These are phyloP conservation scores for Kokia cookei DNA, from an alignment of 441 rosid genomes.

Conservation along the genomic window DNA sequence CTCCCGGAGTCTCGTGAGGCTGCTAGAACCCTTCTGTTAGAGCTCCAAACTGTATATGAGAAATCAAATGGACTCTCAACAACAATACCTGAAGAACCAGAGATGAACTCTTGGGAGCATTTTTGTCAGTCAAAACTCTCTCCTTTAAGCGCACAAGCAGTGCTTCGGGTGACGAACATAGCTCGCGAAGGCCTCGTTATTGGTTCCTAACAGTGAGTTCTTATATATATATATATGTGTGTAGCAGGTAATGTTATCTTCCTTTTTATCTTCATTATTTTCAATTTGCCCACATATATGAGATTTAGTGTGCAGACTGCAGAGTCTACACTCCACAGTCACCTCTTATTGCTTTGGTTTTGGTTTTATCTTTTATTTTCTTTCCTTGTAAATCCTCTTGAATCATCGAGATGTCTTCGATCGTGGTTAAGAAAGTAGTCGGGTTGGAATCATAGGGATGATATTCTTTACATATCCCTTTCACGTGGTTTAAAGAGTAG, in stretches of 20 bases:
- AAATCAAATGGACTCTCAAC: slow-evolving; percentile 35
- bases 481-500: not conserved
- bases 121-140: slow-evolving; percentile 82
- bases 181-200: slow-evolving; percentile 51
- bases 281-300: slow-evolving; percentile 9
- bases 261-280: not conserved
- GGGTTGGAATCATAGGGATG: slow-evolving; percentile 15
- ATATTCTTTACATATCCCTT: slow-evolving; percentile 15
- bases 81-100: slow-evolving; percentile 36
- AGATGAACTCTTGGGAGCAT: slow-evolving; percentile 56
- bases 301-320: slow-evolving; percentile 21
- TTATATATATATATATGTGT: slow-evolving; percentile 2
- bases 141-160: slow-evolving; percentile 75
- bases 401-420: slow-evolving; percentile 14
- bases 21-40: slow-evolving; percentile 77
- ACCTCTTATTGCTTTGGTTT: slow-evolving; percentile 8
- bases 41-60: slow-evolving; percentile 67
- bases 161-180: slow-evolving; percentile 68
- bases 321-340: not conserved
- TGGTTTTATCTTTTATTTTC: not conserved
- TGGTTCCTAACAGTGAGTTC: slow-evolving; percentile 36
- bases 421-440: slow-evolving; percentile 18
- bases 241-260: slow-evolving; percentile 16
- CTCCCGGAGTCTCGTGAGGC: slow-evolving; percentile 97
- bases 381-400: slow-evolving; percentile 17